These are phyloP conservation scores for Serendipita indica DNA, from an alignment of 768 basidiomycete genomes.

Conservation along the genomic window DNA sequence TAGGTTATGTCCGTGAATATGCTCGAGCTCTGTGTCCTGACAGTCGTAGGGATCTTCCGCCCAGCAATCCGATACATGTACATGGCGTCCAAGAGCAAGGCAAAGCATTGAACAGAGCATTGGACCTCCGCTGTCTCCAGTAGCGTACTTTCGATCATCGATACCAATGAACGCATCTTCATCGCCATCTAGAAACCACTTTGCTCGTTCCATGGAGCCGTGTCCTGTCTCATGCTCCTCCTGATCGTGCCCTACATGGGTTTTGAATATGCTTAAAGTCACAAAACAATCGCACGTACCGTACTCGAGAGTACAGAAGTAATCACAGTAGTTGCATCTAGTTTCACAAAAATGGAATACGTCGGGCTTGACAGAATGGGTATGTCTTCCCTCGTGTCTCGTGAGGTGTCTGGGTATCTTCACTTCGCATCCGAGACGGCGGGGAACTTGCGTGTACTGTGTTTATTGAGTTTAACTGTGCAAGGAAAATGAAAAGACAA, in stretches of 20 bases:
- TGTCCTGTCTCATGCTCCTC: conserved; percentile 48
- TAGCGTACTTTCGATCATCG: conserved; percentile 33
- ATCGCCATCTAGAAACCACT: conserved; percentile 41
- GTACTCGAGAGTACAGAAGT: background rate
- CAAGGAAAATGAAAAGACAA: background rate
- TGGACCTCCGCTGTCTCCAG: conserved; percentile 32
- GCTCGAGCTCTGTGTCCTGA: conserved; percentile 31
- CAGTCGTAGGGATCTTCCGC: conserved; percentile 27
- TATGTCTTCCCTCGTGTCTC: conserved; percentile 33
- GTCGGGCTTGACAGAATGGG: conserved; percentile 30
- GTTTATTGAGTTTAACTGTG: background rate
- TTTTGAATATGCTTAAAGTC: conserved; percentile 30
- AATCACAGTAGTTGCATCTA: conserved; percentile 20
- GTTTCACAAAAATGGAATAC: conserved; percentile 42
- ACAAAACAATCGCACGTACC: background rate
- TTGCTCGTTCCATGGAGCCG: conserved; percentile 45
- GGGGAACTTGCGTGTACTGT: conserved; percentile 24
- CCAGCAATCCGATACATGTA: conserved; percentile 43
- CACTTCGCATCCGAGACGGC: conserved; percentile 36
- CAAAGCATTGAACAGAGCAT: conserved; percentile 52
- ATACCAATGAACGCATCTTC: conserved; percentile 37
- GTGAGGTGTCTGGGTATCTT: conserved; percentile 29
- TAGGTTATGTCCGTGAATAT: conserved; percentile 22
- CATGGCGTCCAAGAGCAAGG: conserved; percentile 40
- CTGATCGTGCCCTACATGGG: conserved; percentile 46